Percentiles rank a stretch among this genome's conserved stretches.
Conservation (phyloP, 2,329 filamentous ascomycete species). For the Peltaster fructicola region DNA sequence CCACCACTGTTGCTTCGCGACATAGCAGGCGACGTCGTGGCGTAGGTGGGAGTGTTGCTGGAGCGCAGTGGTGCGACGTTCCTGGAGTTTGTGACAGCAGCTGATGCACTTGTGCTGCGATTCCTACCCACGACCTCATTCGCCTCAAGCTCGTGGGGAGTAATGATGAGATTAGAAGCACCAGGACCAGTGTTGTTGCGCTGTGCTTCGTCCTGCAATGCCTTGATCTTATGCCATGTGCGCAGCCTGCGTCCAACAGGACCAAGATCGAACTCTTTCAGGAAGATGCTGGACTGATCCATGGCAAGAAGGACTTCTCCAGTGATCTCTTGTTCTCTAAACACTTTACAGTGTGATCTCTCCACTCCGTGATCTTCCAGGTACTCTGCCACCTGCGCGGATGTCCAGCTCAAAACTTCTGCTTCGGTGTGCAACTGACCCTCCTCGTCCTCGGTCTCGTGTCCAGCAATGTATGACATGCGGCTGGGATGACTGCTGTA, state of each 20-base stretch:
- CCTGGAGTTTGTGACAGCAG: too few species aligned
- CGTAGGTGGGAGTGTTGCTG: constrained; percentile 4
- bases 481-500: constrained; percentile 64
- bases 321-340: constrained; percentile 86
- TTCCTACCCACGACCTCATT: constrained; percentile 27
- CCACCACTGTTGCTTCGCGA: too few species aligned
- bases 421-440: constrained; percentile 47
- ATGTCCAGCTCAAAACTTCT: constrained; percentile 65
- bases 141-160: too few species aligned
- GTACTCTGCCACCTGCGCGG: constrained; percentile 73
- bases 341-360: constrained; percentile 79
- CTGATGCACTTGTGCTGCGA: constrained; percentile 24
- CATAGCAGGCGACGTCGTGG: constrained; percentile 16
- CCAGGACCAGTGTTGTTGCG: too few species aligned
- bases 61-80: constrained; percentile 7
- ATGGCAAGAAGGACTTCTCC: constrained; percentile 86
- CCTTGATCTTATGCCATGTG: constrained; percentile 93
- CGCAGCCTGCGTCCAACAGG: constrained; percentile 78
- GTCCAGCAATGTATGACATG: constrained; percentile 79
- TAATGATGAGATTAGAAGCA: too few species aligned
- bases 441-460: constrained; percentile 90
- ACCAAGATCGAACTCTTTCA: constrained; percentile 88
- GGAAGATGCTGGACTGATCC: constrained; percentile 87
- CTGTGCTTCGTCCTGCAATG: constrained; percentile 72
- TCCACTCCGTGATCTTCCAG: constrained; percentile 75